Base-by-base conservation (phyloP, 2,329 filamentous ascomycete genomes). In the Didymella lethalis region DNA sequence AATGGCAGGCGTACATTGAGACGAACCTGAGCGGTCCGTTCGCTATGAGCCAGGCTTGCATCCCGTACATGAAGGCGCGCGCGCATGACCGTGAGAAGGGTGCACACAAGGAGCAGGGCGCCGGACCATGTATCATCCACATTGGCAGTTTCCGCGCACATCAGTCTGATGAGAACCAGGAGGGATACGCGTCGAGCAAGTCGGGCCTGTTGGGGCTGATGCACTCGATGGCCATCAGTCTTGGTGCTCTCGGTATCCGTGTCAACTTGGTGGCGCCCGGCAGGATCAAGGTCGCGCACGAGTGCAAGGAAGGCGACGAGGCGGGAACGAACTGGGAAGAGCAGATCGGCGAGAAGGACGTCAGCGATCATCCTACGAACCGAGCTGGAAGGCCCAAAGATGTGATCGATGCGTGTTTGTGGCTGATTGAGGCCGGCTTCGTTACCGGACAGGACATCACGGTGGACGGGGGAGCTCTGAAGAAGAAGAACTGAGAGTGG, bases 141-240 rank as follows among this genome's bases (percentile, higher is more conserved):
- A 77, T 83, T 57, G 77, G 78, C 26, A 80, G 78, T 28, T 82
- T 82, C 71, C 78, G 81, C 11, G 80, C 80, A 16, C 71, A 79
- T 36, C 78, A 80, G 59, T 78, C 74, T 29, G 81, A 83, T 63
- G 76, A 78, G 4, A 82, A 83, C 64, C 80, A 82, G 62, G 81
- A 83, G 61, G 80, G 80, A 2, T 83, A 84, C 66, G 82, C 81
- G 18, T 76, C 82, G 0, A 83, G 80, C 11, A 85, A 85, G 70
- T 80, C 82, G 3, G 83, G 82, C 0, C 70, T 85, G 48, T 67
- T 84, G 11, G 83, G 83, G 0, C 62, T 85, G 57, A 82, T 80
- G 69, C 82, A 84, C 62, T 79, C 78, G 28, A 79, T 84, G 80
- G 78, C 81, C 12, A 80, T 82, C 32, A 80, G 78, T 48, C 68